Conservation (phyloP, 2,329 filamentous ascomycete species). For the Raffaelea deltoideospora region DNA sequence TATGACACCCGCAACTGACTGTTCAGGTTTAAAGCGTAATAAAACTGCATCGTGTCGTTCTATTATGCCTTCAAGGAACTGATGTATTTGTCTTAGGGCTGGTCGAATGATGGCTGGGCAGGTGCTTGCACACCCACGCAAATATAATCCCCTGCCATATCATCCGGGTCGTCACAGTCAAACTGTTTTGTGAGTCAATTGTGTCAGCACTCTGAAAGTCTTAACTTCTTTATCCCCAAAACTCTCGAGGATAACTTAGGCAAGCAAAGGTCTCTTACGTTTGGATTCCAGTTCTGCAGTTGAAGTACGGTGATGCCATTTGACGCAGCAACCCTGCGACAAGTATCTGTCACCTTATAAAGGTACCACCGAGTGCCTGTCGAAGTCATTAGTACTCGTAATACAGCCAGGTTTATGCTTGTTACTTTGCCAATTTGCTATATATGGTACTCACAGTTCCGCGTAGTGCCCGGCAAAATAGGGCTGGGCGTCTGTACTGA, state of each 20-base stretch:
- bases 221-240: not conserved
- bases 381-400: not conserved
- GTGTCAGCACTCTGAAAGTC: no score
- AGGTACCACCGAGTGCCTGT: constrained; percentile 2
- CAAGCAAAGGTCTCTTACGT: constrained; percentile 1
- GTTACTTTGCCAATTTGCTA: not conserved
- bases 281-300: constrained; percentile 4
- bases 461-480: not conserved
- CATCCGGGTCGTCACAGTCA: constrained; percentile 6
- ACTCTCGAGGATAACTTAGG: not conserved
- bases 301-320: constrained; percentile 1
- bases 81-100: no score
- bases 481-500: constrained; percentile 1
- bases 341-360: constrained; percentile 1
- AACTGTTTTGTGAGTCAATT: no score
- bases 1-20: no score
- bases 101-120: no score
- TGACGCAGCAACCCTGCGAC: constrained; percentile 1
- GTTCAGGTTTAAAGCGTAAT: no score
- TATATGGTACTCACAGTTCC: constrained; percentile 3
- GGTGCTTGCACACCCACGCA: constrained; percentile 2
- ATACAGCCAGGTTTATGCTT: not conserved
- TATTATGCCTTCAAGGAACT: no score
- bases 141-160: constrained; percentile 6
- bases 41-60: no score